These are phyloP conservation scores for Microbotryum saponariae DNA, from an alignment of 1,284 basidiomycete genomes.

Conservation along the genomic window DNA sequence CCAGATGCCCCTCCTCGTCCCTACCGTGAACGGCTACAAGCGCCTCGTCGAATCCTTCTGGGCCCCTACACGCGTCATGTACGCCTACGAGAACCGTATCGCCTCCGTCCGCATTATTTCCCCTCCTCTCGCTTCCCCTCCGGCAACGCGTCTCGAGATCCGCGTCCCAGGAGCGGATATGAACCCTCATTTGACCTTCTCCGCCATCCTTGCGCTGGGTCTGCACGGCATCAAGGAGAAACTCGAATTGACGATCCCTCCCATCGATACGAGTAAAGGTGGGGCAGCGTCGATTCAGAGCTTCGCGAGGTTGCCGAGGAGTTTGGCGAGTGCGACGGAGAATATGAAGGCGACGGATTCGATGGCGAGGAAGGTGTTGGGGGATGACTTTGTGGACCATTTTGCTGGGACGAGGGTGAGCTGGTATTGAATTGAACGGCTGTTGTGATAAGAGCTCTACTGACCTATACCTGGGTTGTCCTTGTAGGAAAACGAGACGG, in stretches of 20 bases:
- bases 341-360: conserved; percentile 70
- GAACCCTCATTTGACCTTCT: conserved; percentile 80
- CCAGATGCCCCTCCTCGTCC: conserved; percentile 38
- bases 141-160: conserved; percentile 58
- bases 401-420: conserved; percentile 71
- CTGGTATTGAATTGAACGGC: not conserved
- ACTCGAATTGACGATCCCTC: conserved; percentile 59
- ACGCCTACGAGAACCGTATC: conserved; percentile 88
- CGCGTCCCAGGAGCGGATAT: conserved; percentile 89
- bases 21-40: conserved; percentile 59
- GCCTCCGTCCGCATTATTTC: conserved; percentile 85
- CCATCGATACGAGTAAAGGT: conserved; percentile 49
- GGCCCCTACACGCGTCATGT: conserved; percentile 54
- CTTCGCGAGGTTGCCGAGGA: conserved; percentile 54
- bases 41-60: conserved; percentile 59
- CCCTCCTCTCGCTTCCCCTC: conserved; percentile 69
- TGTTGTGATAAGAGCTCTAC: not conserved
- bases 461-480: not conserved
- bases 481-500: conserved; percentile 24
- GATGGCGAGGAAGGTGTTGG: conserved; percentile 70
- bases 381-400: conserved; percentile 84
- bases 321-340: conserved; percentile 67
- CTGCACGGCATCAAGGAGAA: conserved; percentile 77
- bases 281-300: conserved; percentile 48
- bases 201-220: conserved; percentile 78